phyloP scores from a whole-genome alignment of 2,329 filamentous ascomycete genomes.

The Phialophora tarda region DNA sequence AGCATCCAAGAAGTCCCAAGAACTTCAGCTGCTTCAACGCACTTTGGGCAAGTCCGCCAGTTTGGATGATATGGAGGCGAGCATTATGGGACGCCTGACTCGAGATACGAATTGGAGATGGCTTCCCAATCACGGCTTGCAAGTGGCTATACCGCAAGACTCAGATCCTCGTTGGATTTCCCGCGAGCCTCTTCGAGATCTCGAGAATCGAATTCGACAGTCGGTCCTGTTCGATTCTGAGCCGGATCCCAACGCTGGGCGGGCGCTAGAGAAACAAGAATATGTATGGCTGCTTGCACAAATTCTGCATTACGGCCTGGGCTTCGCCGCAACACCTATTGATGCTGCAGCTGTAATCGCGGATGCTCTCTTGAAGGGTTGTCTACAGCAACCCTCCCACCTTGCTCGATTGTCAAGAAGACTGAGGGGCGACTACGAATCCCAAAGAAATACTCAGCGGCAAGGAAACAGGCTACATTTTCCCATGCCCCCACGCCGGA shows the following conservation, averaged over 20 bases:
- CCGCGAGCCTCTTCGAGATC: not conserved
- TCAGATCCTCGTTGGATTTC: not conserved
- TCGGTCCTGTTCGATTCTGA: not conserved
- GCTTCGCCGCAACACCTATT: constrained; percentile 1
- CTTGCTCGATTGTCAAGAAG: not conserved
- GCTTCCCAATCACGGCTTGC: constrained; percentile 5
- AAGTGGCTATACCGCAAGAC: constrained; percentile 15
- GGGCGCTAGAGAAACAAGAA: constrained; percentile 5
- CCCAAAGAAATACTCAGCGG: not conserved
- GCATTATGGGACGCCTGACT: not conserved
- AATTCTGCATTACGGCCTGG: constrained; percentile 13
- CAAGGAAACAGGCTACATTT: not conserved
- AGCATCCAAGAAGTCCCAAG: not conserved
- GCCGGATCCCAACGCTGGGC: constrained; percentile 10
- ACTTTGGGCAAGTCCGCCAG: not conserved
- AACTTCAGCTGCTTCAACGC: not conserved
- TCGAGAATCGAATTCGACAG: constrained; percentile 13
- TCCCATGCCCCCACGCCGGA: not conserved
- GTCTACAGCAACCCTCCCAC: constrained; percentile 4
- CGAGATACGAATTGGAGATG: constrained; percentile 11
- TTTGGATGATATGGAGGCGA: not conserved
- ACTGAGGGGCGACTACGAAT: not conserved
- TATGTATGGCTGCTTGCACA: constrained; percentile 14
- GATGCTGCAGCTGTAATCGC: constrained; percentile 10
- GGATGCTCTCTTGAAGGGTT: not conserved